A percentile compares a stretch with the other conserved stretches of the same genome.
phyloP scores from a whole-genome alignment of 345 rosid genomes.

The Orychophragmus violaceus region DNA sequence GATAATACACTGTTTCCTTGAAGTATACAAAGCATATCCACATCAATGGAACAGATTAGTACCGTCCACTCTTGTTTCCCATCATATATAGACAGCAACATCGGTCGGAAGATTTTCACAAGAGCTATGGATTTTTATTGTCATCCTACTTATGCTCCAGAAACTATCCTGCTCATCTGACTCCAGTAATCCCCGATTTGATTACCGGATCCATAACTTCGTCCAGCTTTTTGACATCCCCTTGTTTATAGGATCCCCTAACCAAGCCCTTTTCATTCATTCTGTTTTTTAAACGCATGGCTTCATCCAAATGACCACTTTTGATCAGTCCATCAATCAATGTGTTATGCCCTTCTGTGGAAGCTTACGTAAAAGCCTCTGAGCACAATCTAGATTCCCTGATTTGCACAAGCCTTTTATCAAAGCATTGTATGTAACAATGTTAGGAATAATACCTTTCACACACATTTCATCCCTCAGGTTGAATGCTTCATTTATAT shows the following conservation, averaged over 20 bases:
- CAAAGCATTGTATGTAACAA: constrained; percentile 57
- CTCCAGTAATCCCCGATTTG: not conserved
- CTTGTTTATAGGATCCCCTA: constrained; percentile 35
- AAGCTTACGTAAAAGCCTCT: constrained; percentile 54
- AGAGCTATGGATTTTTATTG: not conserved
- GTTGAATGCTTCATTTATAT: constrained; percentile 57
- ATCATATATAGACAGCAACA: not conserved
- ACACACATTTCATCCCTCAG: constrained; percentile 62
- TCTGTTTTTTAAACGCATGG: constrained; percentile 39
- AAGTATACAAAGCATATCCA: not conserved
- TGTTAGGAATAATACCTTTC: constrained; percentile 49
- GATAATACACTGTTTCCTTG: not conserved
- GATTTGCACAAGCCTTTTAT: constrained; percentile 59
- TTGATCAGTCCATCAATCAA: constrained; percentile 46
- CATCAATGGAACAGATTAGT: not conserved
- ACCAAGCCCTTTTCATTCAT: constrained; percentile 49
- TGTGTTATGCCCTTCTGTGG: constrained; percentile 44
- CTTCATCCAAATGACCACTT: constrained; percentile 41
- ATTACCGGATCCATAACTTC: constrained; percentile 33
- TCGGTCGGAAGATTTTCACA: not conserved
- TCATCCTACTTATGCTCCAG: constrained; percentile 10
- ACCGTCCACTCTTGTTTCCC: not conserved
- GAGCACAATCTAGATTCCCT: constrained; percentile 48
- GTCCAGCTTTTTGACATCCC: constrained; percentile 21
- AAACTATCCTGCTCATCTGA: constrained; percentile 8